Evolutionary conservation across 2,329 filamentous ascomycete species (phyloP).

Genomic region (Pseudopyricularia javanii): DNA sequence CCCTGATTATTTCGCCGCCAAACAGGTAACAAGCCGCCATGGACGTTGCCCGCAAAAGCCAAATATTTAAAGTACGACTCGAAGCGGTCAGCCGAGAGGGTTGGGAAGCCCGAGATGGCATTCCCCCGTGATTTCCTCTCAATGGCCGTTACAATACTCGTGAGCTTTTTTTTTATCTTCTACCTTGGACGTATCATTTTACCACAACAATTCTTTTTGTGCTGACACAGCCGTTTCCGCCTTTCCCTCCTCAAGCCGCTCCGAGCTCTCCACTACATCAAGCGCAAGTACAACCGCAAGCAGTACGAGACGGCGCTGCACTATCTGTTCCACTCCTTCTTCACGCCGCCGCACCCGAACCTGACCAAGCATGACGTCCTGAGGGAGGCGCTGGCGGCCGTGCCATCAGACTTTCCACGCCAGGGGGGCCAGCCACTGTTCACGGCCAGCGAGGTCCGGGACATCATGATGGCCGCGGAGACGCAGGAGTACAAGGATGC

Average conservation of each 20-base stretch:
- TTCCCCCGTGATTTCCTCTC: slow-evolving; percentile 30
- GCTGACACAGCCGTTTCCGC: not conserved
- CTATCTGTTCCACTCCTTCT: slow-evolving; percentile 48
- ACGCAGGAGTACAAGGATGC: slow-evolving; percentile 27
- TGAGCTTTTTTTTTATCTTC: too few relatives aligned
- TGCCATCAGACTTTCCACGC: slow-evolving; percentile 11
- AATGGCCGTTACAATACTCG: slow-evolving; percentile 28
- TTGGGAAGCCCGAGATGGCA: slow-evolving; percentile 22
- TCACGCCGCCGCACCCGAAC: slow-evolving; percentile 44
- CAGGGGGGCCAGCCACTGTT: slow-evolving; percentile 26
- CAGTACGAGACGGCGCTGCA: slow-evolving; percentile 41
- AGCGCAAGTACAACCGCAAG: slow-evolving; percentile 35
- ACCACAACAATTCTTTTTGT: not conserved
- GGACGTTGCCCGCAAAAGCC: slow-evolving; percentile 57
- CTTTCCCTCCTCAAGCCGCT: too few relatives aligned
- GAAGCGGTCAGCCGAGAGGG: slow-evolving; percentile 22
- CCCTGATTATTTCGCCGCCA: not conserved
- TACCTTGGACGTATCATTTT: too few relatives aligned
- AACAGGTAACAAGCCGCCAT: slow-evolving; percentile 62
- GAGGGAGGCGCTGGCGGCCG: slow-evolving; percentile 19
- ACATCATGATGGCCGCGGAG: slow-evolving; percentile 39
- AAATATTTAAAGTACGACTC: slow-evolving; percentile 35
- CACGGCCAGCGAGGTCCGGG: slow-evolving; percentile 33
- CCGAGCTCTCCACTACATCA: slow-evolving; percentile 55
- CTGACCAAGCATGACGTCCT: slow-evolving; percentile 47